Percentiles rank a stretch among this genome's conserved stretches.
phyloP scores from a whole-genome alignment of 2,329 filamentous ascomycete species.

The Penicillium rolfsii region DNA sequence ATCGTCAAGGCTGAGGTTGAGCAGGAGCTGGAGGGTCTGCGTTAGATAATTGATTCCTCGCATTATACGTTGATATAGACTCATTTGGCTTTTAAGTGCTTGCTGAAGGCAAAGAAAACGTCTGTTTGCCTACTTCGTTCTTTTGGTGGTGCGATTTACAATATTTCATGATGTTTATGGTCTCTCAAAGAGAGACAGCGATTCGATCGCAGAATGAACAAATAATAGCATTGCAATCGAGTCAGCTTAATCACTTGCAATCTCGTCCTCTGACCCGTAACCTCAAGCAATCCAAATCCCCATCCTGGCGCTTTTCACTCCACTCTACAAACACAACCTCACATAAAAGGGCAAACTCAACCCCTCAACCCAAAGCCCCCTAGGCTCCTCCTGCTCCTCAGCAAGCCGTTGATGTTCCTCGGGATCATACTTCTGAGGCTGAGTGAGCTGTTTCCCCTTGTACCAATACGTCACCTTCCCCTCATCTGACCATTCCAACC shows the following conservation, averaged over 20 bases:
- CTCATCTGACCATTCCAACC: background rate
- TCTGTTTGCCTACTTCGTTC: background rate
- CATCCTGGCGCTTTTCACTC: too few species aligned
- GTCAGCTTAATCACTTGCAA: background rate
- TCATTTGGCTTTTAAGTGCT: background rate
- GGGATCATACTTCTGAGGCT: background rate
- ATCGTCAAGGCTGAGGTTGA: constrained; percentile 75
- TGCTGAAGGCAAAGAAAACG: background rate
- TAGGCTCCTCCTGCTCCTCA: background rate
- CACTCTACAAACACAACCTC: background rate
- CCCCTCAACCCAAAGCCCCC: background rate
- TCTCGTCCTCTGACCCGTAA: background rate
- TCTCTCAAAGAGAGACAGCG: background rate
- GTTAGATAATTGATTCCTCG: constrained; percentile 16
- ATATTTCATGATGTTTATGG: constrained; percentile 1
- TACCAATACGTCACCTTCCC: background rate
- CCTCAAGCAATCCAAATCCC: too few species aligned
- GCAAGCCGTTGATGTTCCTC: background rate
- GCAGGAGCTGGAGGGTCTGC: constrained; percentile 39
- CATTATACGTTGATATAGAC: background rate
- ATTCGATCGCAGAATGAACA: background rate
- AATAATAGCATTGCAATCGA: background rate
- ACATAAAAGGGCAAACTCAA: background rate
- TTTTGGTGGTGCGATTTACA: background rate
- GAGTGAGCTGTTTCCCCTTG: background rate